Conservation (phyloP, 2,329 filamentous ascomycete genomes). For the Metarhizium robertsii region DNA sequence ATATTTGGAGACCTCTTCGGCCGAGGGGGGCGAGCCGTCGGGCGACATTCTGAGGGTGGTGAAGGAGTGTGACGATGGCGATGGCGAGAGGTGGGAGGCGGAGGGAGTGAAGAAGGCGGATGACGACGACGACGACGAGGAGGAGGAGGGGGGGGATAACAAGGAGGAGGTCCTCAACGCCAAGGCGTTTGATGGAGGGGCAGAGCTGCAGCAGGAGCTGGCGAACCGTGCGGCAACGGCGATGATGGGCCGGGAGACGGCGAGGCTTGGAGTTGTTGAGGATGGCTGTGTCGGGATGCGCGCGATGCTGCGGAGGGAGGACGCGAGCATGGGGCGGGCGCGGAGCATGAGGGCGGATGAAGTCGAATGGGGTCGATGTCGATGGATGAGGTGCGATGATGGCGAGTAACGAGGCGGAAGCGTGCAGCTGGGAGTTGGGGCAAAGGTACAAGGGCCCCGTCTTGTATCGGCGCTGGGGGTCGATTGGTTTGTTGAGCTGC, state of each 20-base stretch:
- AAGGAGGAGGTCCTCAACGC: not conserved
- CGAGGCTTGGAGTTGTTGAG: not conserved
- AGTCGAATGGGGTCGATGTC: not conserved
- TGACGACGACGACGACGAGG: not conserved
- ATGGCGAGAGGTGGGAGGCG: not conserved
- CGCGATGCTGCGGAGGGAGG: not conserved
- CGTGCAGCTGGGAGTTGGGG: too few species aligned
- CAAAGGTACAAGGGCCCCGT: too few species aligned
- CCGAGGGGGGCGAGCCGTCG: not conserved
- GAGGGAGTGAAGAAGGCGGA: not conserved
- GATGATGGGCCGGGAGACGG: not conserved
- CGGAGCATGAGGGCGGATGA: conserved; percentile 2
- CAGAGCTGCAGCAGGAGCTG: conserved; percentile 4
- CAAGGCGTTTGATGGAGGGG: not conserved
- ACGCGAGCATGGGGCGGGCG: not conserved
- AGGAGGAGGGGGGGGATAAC: not conserved
- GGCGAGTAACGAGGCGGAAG: too few species aligned
- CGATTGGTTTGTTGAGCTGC: not conserved
- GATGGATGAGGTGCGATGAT: too few species aligned
- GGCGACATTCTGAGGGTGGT: conserved; percentile 3
- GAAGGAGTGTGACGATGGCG: not conserved
- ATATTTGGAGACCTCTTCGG: conserved; percentile 26
- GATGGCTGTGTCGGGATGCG: not conserved
- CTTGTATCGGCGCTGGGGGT: not conserved
- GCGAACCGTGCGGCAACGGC: not conserved